Conservation (phyloP, 108 stramenopile genomes). For the Schizochytrium sp. region DNA sequence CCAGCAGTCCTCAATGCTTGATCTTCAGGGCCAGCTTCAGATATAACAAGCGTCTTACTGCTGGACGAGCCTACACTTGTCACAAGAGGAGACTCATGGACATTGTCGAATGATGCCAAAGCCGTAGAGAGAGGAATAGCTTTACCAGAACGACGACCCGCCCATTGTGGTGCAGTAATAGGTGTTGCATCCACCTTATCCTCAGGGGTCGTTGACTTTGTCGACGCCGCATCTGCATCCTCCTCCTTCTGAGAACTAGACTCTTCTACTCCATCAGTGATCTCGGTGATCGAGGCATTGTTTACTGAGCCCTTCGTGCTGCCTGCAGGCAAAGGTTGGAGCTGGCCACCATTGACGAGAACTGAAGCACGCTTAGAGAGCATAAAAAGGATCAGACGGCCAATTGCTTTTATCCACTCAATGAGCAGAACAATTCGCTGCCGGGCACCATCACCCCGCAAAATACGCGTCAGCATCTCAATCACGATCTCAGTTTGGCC, state of each 20-base stretch:
- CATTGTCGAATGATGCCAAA: background rate
- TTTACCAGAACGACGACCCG: slow-evolving; percentile 44
- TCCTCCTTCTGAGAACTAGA: no score
- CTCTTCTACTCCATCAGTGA: no score
- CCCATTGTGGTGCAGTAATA: background rate
- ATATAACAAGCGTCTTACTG: background rate
- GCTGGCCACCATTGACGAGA: slow-evolving; percentile 18
- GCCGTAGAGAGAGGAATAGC: background rate
- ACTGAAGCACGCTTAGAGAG: background rate
- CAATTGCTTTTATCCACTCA: slow-evolving; percentile 47
- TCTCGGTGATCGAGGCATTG: background rate
- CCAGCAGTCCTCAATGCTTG: slow-evolving; percentile 17
- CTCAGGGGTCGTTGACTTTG: background rate
- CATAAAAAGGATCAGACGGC: slow-evolving; percentile 7
- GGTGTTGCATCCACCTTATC: background rate
- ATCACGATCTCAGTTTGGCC: slow-evolving; percentile 53
- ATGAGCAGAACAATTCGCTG: background rate
- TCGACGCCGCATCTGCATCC: background rate
- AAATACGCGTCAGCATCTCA: slow-evolving; percentile 28
- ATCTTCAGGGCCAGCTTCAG: slow-evolving; percentile 30
- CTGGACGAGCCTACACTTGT: background rate
- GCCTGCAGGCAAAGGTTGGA: background rate
- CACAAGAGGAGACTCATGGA: background rate
- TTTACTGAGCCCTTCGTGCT: background rate
- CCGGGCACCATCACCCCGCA: slow-evolving; percentile 14